Evolutionary conservation across 192 early-diverging fungal genomes (phyloP).

Genomic region (Phlyctochytrium planicorne): DNA sequence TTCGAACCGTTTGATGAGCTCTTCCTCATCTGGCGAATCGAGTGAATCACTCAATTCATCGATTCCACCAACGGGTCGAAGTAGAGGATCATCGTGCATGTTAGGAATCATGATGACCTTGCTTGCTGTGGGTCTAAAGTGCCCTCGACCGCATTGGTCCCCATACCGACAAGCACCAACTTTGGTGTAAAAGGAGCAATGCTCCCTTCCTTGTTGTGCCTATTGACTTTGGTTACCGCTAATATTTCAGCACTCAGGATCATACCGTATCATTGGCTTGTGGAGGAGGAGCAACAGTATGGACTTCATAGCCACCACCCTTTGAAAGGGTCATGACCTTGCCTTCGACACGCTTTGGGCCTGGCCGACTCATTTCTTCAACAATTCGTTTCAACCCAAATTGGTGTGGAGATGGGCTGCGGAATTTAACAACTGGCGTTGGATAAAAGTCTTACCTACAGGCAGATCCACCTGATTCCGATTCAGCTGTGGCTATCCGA

Average conservation of each 20-base stretch:
- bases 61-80: conserved; percentile 9
- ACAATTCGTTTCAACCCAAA: too few species aligned
- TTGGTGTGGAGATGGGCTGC: too few species aligned
- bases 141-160: conserved; percentile 39
- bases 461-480: too few species aligned
- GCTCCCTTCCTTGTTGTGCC: background rate
- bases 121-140: conserved; percentile 25
- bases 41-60: conserved; percentile 24
- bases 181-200: conserved; percentile 42
- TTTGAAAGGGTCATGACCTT: background rate
- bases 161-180: conserved; percentile 55
- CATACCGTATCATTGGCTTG: too few species aligned
- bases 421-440: too few species aligned
- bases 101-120: conserved; percentile 33
- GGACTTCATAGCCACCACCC: background rate
- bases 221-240: too few species aligned
- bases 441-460: too few species aligned
- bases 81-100: conserved; percentile 41
- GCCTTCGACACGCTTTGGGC: too few species aligned
- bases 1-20: conserved; percentile 35
- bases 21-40: conserved; percentile 28
- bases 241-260: too few species aligned
- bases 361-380: too few species aligned
- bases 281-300: background rate
- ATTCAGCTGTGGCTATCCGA: too few species aligned